Percentiles rank a stretch among this genome's conserved stretches.
Conservation (phyloP, 164 flowering plant species). For the Taxillus chinensis region DNA sequence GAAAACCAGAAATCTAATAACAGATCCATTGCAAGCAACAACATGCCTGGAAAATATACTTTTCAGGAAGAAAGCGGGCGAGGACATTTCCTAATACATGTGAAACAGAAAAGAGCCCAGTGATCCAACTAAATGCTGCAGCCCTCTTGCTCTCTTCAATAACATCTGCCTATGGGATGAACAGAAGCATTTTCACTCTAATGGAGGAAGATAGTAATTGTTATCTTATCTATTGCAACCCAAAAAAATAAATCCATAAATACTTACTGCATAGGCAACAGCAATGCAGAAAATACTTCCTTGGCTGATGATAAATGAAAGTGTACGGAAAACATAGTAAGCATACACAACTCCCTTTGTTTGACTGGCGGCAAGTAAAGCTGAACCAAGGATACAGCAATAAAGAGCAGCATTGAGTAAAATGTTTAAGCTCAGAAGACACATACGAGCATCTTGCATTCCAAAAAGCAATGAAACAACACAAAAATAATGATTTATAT, state of each 20-base stretch:
- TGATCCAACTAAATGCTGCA: slow-evolving; percentile 74
- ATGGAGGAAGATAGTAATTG: too few species aligned
- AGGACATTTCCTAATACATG: slow-evolving; percentile 73
- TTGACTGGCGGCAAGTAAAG: slow-evolving; percentile 54
- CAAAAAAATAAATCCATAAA: not conserved
- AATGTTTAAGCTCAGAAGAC: too few species aligned
- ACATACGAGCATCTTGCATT: too few species aligned
- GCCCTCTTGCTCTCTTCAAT: slow-evolving; percentile 52
- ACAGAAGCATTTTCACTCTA: not conserved
- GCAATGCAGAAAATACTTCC: slow-evolving; percentile 91
- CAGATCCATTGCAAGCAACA: not conserved
- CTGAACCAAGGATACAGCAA: slow-evolving; percentile 23
- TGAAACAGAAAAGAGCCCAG: slow-evolving; percentile 71
- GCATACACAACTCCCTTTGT: slow-evolving; percentile 63
- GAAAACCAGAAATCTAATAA: not conserved
- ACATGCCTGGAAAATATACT: slow-evolving; percentile 55
- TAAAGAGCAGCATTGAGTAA: too few species aligned
- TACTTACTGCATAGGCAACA: slow-evolving; percentile 73
- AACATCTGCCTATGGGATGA: slow-evolving; percentile 59
- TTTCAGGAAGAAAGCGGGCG: slow-evolving; percentile 77
- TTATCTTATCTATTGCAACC: too few species aligned
- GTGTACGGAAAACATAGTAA: slow-evolving; percentile 69
- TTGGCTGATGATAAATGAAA: slow-evolving; percentile 73
- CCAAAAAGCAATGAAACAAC: too few species aligned
- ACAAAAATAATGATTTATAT: too few species aligned